A percentile compares a stretch with the other conserved stretches of the same genome.
phyloP scores from a whole-genome alignment of 345 rosid species.

The Populus ilicifolia region DNA sequence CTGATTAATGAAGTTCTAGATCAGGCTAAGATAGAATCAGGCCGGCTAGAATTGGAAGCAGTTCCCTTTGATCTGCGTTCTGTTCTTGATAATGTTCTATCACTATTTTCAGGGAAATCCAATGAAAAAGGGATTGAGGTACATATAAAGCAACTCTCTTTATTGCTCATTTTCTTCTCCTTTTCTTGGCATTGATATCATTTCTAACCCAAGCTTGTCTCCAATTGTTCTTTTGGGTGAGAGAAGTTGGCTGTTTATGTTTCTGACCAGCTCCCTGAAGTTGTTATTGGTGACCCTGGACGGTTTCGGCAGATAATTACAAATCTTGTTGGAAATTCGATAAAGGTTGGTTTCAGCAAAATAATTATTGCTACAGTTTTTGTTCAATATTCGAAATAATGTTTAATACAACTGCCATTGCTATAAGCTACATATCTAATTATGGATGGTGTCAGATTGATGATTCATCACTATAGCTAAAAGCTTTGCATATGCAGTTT shows the following conservation, averaged over 20 bases:
- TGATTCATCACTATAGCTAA: neutral
- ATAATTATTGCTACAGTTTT: neutral
- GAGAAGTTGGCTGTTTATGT: slow-evolving; percentile 82
- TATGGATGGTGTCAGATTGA: neutral
- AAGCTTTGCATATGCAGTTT: neutral
- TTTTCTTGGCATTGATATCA: slow-evolving; percentile 3
- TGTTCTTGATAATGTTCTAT: slow-evolving; percentile 72
- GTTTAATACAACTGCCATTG: neutral
- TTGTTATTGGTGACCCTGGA: slow-evolving; percentile 79
- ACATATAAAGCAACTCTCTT: neutral
- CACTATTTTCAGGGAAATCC: slow-evolving; percentile 66
- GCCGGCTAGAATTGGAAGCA: slow-evolving; percentile 80
- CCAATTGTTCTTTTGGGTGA: slow-evolving; percentile 21
- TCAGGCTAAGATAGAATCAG: slow-evolving; percentile 98
- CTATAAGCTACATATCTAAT: neutral
- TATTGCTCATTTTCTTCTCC: neutral
- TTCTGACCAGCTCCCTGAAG: slow-evolving; percentile 70
- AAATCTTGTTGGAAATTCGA: slow-evolving; percentile 92
- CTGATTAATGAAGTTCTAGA: slow-evolving; percentile 90
- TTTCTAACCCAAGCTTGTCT: slow-evolving; percentile 17
- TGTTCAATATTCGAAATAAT: neutral
- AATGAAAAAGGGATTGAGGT: slow-evolving; percentile 84
- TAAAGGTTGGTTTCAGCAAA: slow-evolving; percentile 52
- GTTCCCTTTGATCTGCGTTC: slow-evolving; percentile 78
- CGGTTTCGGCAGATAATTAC: slow-evolving; percentile 85